phyloP scores from a whole-genome alignment of 176 grass and related monocot species.

The Carex kokanica region DNA sequence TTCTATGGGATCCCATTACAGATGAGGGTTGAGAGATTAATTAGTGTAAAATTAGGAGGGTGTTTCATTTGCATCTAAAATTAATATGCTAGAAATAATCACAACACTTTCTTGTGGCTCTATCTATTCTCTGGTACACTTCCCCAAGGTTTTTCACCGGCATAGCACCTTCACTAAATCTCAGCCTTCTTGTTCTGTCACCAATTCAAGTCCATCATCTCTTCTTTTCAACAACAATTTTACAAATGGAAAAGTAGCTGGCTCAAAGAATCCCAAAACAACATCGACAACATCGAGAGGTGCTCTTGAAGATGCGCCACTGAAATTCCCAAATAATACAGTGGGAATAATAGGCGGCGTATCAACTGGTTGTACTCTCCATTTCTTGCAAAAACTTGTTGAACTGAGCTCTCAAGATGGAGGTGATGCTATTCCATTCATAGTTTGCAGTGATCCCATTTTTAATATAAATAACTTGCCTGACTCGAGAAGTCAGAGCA shows the following conservation, averaged over 20 bases:
- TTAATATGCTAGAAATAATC: slow-evolving; percentile 3
- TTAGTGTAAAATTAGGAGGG: not conserved
- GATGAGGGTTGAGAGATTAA: not conserved
- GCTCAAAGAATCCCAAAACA: slow-evolving; percentile 31
- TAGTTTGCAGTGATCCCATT: slow-evolving; percentile 49
- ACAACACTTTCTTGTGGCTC: not conserved
- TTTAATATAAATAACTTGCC: slow-evolving; percentile 33
- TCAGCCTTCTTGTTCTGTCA: slow-evolving; percentile 33
- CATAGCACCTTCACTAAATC: slow-evolving; percentile 14
- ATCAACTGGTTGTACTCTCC: slow-evolving; percentile 44
- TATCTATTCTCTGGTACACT: not conserved
- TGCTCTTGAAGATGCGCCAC: slow-evolving; percentile 15
- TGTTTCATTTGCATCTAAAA: not conserved
- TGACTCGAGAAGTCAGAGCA: slow-evolving; percentile 11
- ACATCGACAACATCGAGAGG: slow-evolving; percentile 37
- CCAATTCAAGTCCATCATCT: slow-evolving; percentile 32
- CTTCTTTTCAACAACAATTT: slow-evolving; percentile 33
- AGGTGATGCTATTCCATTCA: slow-evolving; percentile 55
- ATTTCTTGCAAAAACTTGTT: slow-evolving; percentile 69
- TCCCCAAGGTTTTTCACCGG: not conserved
- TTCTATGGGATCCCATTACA: not conserved
- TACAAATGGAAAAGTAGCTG: slow-evolving; percentile 12
- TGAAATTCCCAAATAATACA: slow-evolving; percentile 34
- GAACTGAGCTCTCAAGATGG: slow-evolving; percentile 32
- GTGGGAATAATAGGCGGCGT: slow-evolving; percentile 58